Evolutionary conservation across 495 filamentous ascomycete genomes (phyloP).

Genomic region (Aspergillus incahuasiensis): DNA sequence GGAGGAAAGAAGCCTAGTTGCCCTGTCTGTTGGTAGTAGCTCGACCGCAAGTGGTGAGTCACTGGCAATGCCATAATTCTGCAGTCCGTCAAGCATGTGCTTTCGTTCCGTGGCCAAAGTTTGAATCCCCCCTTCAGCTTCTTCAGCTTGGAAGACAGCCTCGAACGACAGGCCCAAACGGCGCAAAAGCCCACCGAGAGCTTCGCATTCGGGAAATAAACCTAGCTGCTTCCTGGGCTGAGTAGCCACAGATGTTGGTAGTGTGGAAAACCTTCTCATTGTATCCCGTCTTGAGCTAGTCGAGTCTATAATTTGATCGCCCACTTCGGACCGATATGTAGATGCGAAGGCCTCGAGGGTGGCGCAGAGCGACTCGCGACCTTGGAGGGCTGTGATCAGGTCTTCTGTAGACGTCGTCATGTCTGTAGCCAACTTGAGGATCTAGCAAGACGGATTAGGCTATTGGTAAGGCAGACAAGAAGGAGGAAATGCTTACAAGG

Average conservation of each 20-base stretch:
- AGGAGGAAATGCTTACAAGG: slow-evolving; percentile 22
- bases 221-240: slow-evolving; percentile 14
- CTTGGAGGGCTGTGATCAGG: slow-evolving; percentile 25
- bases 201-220: slow-evolving; percentile 22
- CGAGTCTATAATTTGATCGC: slow-evolving; percentile 19
- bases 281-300: slow-evolving; percentile 29
- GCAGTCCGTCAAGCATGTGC: slow-evolving; percentile 25
- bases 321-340: slow-evolving; percentile 32
- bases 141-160: slow-evolving; percentile 26
- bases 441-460: slow-evolving; percentile 16
- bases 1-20: slow-evolving; percentile 30
- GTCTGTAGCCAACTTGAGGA: slow-evolving; percentile 29
- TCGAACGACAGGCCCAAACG: slow-evolving; percentile 34
- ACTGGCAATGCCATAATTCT: slow-evolving; percentile 23
- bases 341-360: slow-evolving; percentile 30
- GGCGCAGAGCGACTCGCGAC: slow-evolving; percentile 36
- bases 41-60: slow-evolving; percentile 31
- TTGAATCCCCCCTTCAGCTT: slow-evolving; percentile 15
- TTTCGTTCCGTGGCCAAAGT: slow-evolving; percentile 29
- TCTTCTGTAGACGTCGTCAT: slow-evolving; percentile 34
- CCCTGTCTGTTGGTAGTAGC: slow-evolving; percentile 27
- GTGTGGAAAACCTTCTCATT: slow-evolving; percentile 27
- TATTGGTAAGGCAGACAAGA: slow-evolving; percentile 5
- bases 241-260: slow-evolving; percentile 14
- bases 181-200: slow-evolving; percentile 33